phyloP scores from a whole-genome alignment of 192 early-diverging fungal species.

The Coemansia brasiliensis region DNA sequence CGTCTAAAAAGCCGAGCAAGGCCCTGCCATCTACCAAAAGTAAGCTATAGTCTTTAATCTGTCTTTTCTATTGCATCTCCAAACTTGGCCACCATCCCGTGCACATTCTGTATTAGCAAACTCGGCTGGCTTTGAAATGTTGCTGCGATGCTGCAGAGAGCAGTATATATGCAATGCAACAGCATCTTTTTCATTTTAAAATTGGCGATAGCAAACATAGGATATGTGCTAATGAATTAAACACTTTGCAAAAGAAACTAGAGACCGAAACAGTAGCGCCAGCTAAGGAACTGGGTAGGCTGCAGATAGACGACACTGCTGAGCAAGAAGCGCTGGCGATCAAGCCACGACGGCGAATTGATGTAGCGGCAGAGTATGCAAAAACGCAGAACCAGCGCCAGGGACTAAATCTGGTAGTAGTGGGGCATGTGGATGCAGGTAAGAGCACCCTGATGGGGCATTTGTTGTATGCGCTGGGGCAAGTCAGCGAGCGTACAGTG shows the following conservation, averaged over 20 bases:
- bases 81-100: constrained; percentile 1
- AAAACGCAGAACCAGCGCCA: constrained; percentile 56
- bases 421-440: constrained; percentile 93
- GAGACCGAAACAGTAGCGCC: neutral
- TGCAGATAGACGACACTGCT: constrained; percentile 22
- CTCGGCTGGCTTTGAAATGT: neutral
- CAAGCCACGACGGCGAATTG: constrained; percentile 29
- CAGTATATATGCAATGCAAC: too few relatives aligned
- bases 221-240: too few relatives aligned
- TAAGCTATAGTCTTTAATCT: constrained; percentile 20
- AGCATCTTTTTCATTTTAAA: too few relatives aligned
- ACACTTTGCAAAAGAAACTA: too few relatives aligned
- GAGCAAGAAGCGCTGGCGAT: constrained; percentile 11
- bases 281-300: constrained; percentile 28
- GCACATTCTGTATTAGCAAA: neutral
- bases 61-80: constrained; percentile 1
- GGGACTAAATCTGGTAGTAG: constrained; percentile 75
- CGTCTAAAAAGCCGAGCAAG: constrained; percentile 13
- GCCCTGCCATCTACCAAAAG: constrained; percentile 24
- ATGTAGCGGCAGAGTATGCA: constrained; percentile 41
- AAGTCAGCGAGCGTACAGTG: constrained; percentile 77
- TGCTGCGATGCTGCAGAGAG: too few relatives aligned
- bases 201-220: too few relatives aligned
- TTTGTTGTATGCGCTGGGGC: constrained; percentile 76
- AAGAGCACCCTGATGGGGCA: constrained; percentile 89